Percentiles rank a stretch among this genome's conserved stretches.
Conservation (phyloP, 2,329 filamentous ascomycete species). For the Chrysoporthe austroafricana region DNA sequence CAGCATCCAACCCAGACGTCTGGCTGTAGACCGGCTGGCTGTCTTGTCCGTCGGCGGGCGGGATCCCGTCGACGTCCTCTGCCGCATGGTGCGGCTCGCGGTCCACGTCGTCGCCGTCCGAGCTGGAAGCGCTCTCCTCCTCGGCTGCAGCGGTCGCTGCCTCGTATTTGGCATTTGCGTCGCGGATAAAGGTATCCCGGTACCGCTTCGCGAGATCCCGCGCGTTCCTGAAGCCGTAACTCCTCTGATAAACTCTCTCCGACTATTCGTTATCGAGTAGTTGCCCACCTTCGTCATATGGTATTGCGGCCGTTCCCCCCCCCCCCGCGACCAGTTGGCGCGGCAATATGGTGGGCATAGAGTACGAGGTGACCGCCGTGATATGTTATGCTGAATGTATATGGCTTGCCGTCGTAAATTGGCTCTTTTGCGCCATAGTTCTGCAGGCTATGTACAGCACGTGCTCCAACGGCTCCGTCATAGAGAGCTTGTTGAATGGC, state of each 20-base stretch:
- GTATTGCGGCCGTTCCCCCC: slow-evolving; percentile 43
- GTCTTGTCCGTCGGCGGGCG: background rate
- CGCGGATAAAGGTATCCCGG: slow-evolving; percentile 41
- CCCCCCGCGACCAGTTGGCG: slow-evolving; percentile 34
- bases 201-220: slow-evolving; percentile 43
- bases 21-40: too few relatives aligned
- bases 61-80: background rate
- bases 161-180: slow-evolving; percentile 34
- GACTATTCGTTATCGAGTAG: slow-evolving; percentile 36
- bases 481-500: slow-evolving; percentile 42
- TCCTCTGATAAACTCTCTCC: slow-evolving; percentile 40
- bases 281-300: slow-evolving; percentile 43
- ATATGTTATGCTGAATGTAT: slow-evolving; percentile 46
- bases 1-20: too few relatives aligned
- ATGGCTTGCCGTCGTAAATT: slow-evolving; percentile 43
- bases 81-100: background rate
- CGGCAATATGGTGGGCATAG: slow-evolving; percentile 42
- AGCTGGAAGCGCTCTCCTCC: background rate
- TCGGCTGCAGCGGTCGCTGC: background rate
- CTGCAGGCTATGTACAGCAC: slow-evolving; percentile 39
- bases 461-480: slow-evolving; percentile 43
- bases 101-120: background rate
- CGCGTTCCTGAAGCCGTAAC: slow-evolving; percentile 43
- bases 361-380: slow-evolving; percentile 37
- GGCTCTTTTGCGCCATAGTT: slow-evolving; percentile 32